A percentile compares a stretch with the other conserved stretches of the same genome.
These are phyloP conservation scores for Eutypa lata DNA, from an alignment of 2,329 filamentous ascomycete genomes.

Conservation along the genomic window DNA sequence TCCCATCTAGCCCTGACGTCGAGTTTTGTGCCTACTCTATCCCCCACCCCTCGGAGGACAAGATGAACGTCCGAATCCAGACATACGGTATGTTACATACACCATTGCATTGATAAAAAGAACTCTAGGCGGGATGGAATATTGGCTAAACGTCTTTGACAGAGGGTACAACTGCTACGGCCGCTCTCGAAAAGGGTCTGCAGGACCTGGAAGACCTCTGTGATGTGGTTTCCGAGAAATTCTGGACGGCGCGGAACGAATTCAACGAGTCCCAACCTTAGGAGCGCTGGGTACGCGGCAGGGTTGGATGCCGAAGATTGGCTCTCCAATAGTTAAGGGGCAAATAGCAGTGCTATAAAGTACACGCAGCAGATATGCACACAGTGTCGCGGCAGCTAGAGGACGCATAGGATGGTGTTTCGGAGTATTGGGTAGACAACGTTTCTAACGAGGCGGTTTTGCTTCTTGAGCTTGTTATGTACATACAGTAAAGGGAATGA, in stretches of 20 bases:
- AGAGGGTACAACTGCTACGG: slow-evolving; percentile 67
- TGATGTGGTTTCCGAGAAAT: slow-evolving; percentile 91
- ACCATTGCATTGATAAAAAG: neutral
- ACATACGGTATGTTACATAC: slow-evolving; percentile 71
- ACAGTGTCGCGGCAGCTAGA: neutral
- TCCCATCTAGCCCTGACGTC: slow-evolving; percentile 71
- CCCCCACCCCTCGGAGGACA: slow-evolving; percentile 89
- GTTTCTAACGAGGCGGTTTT: slow-evolving; percentile 22
- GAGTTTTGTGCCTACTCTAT: slow-evolving; percentile 99
- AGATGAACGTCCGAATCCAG: slow-evolving; percentile 97
- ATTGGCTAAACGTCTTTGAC: slow-evolving; percentile 49
- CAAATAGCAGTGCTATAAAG: too few species aligned
- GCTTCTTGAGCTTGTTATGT: slow-evolving; percentile 26
- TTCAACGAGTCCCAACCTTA: slow-evolving; percentile 41
- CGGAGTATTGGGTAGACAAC: slow-evolving; percentile 24
- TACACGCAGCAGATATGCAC: slow-evolving; percentile 4
- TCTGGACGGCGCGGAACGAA: slow-evolving; percentile 63
- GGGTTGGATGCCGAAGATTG: slow-evolving; percentile 2
- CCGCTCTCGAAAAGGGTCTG: slow-evolving; percentile 87
- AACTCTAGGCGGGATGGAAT: neutral
- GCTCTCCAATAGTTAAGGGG: too few species aligned
- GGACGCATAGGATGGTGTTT: slow-evolving; percentile 23
- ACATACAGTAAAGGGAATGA: slow-evolving; percentile 30
- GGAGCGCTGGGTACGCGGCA: slow-evolving; percentile 3
- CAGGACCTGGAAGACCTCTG: slow-evolving; percentile 87